Conservation (phyloP, 208 protist species). For the Novymonas esmeraldas region DNA sequence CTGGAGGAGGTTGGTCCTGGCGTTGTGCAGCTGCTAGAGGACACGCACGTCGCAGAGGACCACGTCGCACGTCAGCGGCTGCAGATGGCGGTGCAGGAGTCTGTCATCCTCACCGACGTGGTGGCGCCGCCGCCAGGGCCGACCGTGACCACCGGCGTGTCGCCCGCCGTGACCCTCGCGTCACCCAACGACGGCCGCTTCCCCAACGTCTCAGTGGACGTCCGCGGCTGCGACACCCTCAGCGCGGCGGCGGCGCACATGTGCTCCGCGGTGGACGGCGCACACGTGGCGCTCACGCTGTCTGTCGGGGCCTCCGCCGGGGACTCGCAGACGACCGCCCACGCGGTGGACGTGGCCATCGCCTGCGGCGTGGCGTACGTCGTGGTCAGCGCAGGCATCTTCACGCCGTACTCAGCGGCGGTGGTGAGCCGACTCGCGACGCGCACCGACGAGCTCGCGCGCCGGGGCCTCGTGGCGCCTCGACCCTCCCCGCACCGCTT, state of each 20-base stretch:
- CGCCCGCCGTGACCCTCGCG: neutral
- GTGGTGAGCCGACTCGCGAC: conserved; percentile 16
- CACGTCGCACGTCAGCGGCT: conserved; percentile 48
- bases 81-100: conserved; percentile 36
- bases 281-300: neutral
- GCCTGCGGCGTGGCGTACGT: conserved; percentile 16
- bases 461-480: neutral
- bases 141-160: neutral
- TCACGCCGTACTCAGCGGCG: conserved; percentile 2
- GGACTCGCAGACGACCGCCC: conserved; percentile 14
- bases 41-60: conserved; percentile 69
- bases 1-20: conserved; percentile 33
- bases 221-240: conserved; percentile 8
- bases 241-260: conserved; percentile 3
- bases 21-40: conserved; percentile 62
- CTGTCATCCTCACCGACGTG: conserved; percentile 20
- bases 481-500: conserved; percentile 1
- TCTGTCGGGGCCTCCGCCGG: conserved; percentile 7
- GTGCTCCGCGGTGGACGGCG: neutral
- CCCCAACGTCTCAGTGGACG: conserved; percentile 14
- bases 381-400: conserved; percentile 11
- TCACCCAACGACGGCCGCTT: conserved; percentile 2
- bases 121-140: neutral
- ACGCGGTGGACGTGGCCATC: conserved; percentile 29
- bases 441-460: conserved; percentile 15